Evolutionary conservation across 345 rosid species (phyloP), one percentile per base, ranked within the genome.

Genomic region (Stellera chamaejasme): DNA sequence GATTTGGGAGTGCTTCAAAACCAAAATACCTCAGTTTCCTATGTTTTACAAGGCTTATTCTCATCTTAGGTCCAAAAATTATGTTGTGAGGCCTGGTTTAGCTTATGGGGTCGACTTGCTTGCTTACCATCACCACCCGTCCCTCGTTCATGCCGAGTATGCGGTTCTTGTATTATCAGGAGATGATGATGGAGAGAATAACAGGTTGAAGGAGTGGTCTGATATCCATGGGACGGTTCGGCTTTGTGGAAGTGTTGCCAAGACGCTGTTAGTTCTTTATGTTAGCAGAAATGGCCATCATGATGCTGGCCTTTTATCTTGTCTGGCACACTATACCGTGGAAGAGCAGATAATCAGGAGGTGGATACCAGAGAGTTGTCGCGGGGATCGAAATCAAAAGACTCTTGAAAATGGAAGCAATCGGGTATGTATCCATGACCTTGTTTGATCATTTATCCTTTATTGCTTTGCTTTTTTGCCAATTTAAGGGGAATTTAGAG

Each of bases 71-170:
- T 55, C 13, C 2, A 89, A 77, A 64, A 89, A 84, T 66, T 87
- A 96, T 97, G 83, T 89, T 52, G 72, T 88, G 56, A 76, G 87
- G 67, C 72, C 81, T 0, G 97, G 97, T 45, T 70, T 72, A 13
- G 90, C 79, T 63, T 92, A 81, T 58, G 95, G 95, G 43, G 94
- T 83, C 26, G 91, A 89, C 57, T 84, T 71, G 52, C 94, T 84
- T 51, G 94, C 85, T 1, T 89, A 93, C 59, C 77, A 77, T 14
- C 96, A 92, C 58, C 93, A 84, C 64, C 97, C 97, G 0, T 77
- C 91, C 54, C 70, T 86, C 51, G 97, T 92, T 50, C 97, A 88
- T 73, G 81, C 97, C 15, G 91, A 88, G 46, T 91, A 76, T 65
- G 86, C 90, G 0, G 88, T 88, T 49, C 63, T 85, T 51, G 75